Conservation (phyloP, 2,329 filamentous ascomycete genomes). For the Epichloe scottii region DNA sequence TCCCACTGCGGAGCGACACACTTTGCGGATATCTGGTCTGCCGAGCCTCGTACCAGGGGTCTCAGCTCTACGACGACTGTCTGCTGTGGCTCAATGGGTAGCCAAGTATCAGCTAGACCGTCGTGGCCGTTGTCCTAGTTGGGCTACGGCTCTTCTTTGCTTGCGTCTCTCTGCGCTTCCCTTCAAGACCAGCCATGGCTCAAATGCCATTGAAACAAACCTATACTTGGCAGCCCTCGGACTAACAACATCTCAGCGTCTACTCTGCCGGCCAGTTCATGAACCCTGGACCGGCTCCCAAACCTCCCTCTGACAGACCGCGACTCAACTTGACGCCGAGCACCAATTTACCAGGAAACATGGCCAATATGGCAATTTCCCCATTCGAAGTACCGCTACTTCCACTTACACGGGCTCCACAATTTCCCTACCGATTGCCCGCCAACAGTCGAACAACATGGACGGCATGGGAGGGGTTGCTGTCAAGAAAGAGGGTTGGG, state of each 20-base stretch:
- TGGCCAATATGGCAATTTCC: constrained; percentile 66
- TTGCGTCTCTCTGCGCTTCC: not conserved
- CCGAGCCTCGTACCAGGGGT: not conserved
- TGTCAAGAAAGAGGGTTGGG: constrained; percentile 71
- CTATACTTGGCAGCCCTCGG: not conserved
- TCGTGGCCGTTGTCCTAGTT: not conserved
- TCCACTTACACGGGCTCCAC: constrained; percentile 60
- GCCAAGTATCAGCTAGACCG: not conserved
- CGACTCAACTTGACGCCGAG: constrained; percentile 70
- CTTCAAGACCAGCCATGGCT: not conserved
- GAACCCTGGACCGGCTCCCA: constrained; percentile 91
- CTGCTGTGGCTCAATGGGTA: not conserved
- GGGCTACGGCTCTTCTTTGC: not conserved
- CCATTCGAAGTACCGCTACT: constrained; percentile 52
- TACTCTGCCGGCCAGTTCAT: constrained; percentile 65
- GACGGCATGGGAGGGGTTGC: constrained; percentile 56
- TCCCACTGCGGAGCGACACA: not conserved
- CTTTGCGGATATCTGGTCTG: not conserved
- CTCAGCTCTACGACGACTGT: not conserved
- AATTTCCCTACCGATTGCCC: constrained; percentile 57
- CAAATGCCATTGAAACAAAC: not conserved
- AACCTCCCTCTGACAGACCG: constrained; percentile 73
- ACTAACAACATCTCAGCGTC: constrained; percentile 26
- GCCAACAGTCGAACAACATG: constrained; percentile 46
- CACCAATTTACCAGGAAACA: constrained; percentile 62